Percentiles rank a stretch among this genome's conserved stretches.
These are phyloP conservation scores for Chlorella sp. DNA, from an alignment of 139 green algal species.

Conservation along the genomic window DNA sequence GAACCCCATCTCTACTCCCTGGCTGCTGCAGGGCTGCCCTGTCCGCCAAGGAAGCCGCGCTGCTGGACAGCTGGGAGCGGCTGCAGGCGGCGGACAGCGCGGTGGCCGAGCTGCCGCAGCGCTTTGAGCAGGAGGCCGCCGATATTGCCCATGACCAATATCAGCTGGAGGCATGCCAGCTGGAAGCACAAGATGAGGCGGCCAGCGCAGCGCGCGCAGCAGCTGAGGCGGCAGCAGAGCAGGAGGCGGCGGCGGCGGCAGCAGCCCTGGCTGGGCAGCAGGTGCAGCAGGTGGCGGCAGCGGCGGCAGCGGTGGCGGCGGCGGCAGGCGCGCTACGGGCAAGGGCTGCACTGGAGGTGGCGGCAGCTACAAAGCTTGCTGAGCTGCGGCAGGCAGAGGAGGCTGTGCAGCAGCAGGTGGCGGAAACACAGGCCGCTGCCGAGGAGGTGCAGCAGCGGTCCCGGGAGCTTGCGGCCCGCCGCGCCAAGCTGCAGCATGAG, in stretches of 20 bases:
- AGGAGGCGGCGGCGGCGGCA: neutral
- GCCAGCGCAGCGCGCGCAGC: neutral
- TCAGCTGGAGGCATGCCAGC: neutral
- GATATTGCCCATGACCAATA: neutral
- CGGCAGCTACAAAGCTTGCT: neutral
- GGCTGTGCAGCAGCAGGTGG: neutral
- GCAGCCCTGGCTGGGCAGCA: neutral
- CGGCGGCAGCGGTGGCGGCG: slow-evolving; percentile 27
- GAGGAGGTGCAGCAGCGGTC: slow-evolving; percentile 28
- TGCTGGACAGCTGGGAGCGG: slow-evolving; percentile 23
- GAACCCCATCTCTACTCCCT: no score
- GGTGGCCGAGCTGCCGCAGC: neutral
- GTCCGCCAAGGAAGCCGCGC: slow-evolving; percentile 29
- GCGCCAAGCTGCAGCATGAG: slow-evolving; percentile 44
- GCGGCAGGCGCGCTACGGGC: neutral
- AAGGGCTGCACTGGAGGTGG: neutral
- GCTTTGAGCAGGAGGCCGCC: slow-evolving; percentile 23
- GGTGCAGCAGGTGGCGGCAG: neutral
- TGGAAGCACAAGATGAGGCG: slow-evolving; percentile 6
- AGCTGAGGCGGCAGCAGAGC: neutral
- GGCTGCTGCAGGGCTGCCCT: slow-evolving; percentile 1
- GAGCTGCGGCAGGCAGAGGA: slow-evolving; percentile 16
- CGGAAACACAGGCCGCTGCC: slow-evolving; percentile 29
- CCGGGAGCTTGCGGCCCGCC: slow-evolving; percentile 24
- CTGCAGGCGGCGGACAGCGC: slow-evolving; percentile 31